Base-by-base conservation (phyloP, 176 grass and related monocot genomes). In the Thalia dealbata region DNA sequence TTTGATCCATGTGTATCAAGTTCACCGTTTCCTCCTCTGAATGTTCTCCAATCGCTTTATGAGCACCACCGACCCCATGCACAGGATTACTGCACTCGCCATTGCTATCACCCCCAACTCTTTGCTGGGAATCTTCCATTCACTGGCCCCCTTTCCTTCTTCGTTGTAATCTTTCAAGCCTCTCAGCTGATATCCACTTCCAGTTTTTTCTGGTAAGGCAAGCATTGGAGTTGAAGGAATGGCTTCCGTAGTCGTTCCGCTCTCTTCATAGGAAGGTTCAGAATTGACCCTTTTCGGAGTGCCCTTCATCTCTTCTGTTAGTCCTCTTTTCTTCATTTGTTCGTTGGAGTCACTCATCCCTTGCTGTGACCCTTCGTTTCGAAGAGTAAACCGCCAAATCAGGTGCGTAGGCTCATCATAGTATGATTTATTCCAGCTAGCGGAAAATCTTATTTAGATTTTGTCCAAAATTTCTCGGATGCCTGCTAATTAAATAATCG, bases 41-140 rank as follows among this genome's bases (percentile, higher is more conserved):
- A 64, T 25, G 16, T 64, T 64, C 16, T 64, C 62, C 26, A 64
- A 30, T 64, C 62, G 62, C 27, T 64, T 64, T 27, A 64, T 16
- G 27, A 64, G 27, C 25, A 64, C 62, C 62, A 64, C 16, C 27
- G 22, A 15, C 15, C 62, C 62, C 14, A 64, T 16, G 22, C 26
- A 32, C 3, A 25, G 7, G 29, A 64, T 32, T 64, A n/a, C n/a
- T n/a, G 13, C 62, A 64, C 13, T 24, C 27, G 32, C 14, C 26
- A 32, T 30, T 64, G 26, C 14, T 30, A 64, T 7, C 62, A 7
- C 62, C 5, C 62, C 25, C 5, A 30, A 30, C 14, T 12, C 16
- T 32, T 1, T 64, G 6, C 62, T 12, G 32, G 62, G 1, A 3
- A 25, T 35, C 25, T 27, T 32, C 28, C 62, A 25, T 48, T 8